Evolutionary conservation across 139 green algal genomes (phyloP).

Genomic region (Ostreobium quekettii): DNA sequence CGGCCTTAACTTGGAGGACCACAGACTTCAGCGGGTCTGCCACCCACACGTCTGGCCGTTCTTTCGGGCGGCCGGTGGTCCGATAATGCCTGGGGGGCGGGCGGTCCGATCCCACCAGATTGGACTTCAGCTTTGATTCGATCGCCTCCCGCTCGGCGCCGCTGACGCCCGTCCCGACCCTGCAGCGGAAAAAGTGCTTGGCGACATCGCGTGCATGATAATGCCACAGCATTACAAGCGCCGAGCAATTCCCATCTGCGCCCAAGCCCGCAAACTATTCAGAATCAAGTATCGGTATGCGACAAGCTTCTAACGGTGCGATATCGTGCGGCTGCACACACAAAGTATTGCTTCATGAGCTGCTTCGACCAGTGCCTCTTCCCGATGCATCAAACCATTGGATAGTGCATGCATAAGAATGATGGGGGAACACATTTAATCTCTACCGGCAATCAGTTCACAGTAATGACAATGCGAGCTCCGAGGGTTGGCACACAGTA

Average conservation of each 20-base stretch:
- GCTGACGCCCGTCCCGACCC: conserved; percentile 59
- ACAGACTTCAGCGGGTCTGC: conserved; percentile 38
- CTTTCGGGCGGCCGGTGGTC: conserved; percentile 28
- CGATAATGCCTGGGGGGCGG: conserved; percentile 28
- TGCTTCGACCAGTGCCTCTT: too few species aligned
- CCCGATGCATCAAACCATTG: too few species aligned
- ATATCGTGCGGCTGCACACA: too few species aligned
- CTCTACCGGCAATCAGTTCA: too few species aligned
- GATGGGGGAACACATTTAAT: too few species aligned
- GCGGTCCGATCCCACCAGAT: conserved; percentile 14
- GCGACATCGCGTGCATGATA: conserved; percentile 39
- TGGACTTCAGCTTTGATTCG: conserved; percentile 20
- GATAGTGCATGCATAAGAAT: too few species aligned
- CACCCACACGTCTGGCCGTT: conserved; percentile 64
- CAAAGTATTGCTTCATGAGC: too few species aligned
- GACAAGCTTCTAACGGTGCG: too few species aligned
- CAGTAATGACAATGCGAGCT: too few species aligned
- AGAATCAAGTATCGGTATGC: too few species aligned
- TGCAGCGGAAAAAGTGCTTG: conserved; percentile 15
- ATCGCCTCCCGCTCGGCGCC: conserved; percentile 37
- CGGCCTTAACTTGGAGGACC: conserved; percentile 58
- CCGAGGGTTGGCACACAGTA: too few species aligned
- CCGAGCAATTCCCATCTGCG: neutral
- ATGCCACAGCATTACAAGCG: conserved; percentile 13
- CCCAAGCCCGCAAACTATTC: too few species aligned